Conservation (phyloP, 129 eudicot genomes). For the Flaveria sonorensis region DNA sequence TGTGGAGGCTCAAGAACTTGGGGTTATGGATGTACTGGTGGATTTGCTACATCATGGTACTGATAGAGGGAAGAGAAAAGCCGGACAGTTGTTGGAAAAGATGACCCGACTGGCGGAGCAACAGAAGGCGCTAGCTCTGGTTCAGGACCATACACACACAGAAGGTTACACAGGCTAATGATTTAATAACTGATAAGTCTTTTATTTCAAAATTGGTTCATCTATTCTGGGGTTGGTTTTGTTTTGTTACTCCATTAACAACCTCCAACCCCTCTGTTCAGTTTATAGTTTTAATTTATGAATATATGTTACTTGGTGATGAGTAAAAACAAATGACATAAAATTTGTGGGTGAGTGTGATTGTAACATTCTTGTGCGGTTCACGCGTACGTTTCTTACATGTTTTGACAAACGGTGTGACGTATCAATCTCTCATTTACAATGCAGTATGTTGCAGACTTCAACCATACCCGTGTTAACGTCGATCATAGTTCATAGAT, state of each 20-base stretch:
- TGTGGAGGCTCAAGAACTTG: conserved; percentile 68
- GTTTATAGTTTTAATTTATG: conserved; percentile 34
- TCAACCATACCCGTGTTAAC: background rate
- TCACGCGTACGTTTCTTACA: background rate
- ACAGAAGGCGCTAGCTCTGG: conserved; percentile 43
- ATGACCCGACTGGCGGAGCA: conserved; percentile 62
- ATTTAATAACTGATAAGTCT: conserved; percentile 17
- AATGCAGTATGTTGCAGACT: background rate
- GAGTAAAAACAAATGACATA: conserved; percentile 31
- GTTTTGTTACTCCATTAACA: conserved; percentile 27
- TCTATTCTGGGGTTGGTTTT: conserved; percentile 31
- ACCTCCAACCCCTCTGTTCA: conserved; percentile 12
- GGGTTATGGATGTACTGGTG: conserved; percentile 54
- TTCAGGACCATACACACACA: background rate
- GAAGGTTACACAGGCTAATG: conserved; percentile 10
- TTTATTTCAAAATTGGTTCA: conserved; percentile 8
- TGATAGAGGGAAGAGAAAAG: conserved; percentile 88
- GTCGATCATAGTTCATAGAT: background rate
- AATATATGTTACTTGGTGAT: conserved; percentile 4
- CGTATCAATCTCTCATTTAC: background rate
- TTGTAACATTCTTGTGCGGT: conserved; percentile 17
- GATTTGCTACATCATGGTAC: conserved; percentile 76
- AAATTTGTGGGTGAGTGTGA: conserved; percentile 24
- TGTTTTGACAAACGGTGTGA: background rate
- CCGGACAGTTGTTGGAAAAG: conserved; percentile 71